These are phyloP conservation scores for Debaryomyces subglobosus DNA, from an alignment of 1,139 yeast species.

Conservation along the genomic window DNA sequence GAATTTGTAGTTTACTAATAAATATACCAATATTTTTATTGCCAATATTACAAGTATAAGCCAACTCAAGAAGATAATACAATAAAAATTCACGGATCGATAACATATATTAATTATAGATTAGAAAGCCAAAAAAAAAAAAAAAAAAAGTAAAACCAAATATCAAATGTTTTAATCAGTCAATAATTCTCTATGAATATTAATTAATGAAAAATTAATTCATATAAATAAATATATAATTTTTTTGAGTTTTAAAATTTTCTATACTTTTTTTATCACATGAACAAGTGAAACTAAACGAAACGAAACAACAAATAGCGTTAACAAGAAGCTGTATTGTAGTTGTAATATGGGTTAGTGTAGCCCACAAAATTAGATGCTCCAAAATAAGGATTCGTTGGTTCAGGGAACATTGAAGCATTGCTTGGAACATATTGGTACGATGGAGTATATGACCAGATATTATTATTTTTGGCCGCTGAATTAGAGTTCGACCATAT, in stretches of 20 bases:
- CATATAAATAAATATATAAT: conserved; percentile 5
- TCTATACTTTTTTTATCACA: conserved; percentile 1
- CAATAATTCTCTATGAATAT: neutral
- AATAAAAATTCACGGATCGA: neutral
- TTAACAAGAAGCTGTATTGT: conserved; percentile 39
- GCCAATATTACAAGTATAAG: neutral
- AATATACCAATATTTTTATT: neutral
- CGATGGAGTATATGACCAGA: conserved; percentile 29
- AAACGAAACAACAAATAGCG: neutral
- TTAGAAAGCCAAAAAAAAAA: neutral
- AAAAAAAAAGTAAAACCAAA: conserved; percentile 2
- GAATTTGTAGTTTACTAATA: neutral
- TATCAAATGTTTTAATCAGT: neutral
- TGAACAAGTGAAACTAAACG: conserved; percentile 1
- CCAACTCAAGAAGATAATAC: neutral
- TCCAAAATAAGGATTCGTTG: conserved; percentile 19
- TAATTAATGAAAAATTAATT: conserved; percentile 1
- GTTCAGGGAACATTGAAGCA: conserved; percentile 12
- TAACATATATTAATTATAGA: neutral
- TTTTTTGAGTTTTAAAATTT: conserved; percentile 1
- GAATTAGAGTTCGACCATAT: conserved; percentile 24
- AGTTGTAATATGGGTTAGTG: conserved; percentile 41
- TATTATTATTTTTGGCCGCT: conserved; percentile 12
- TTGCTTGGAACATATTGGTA: conserved; percentile 20
- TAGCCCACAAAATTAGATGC: conserved; percentile 36